phyloP scores from a whole-genome alignment of 2,329 filamentous ascomycete species.

The Aphanocladium album region DNA sequence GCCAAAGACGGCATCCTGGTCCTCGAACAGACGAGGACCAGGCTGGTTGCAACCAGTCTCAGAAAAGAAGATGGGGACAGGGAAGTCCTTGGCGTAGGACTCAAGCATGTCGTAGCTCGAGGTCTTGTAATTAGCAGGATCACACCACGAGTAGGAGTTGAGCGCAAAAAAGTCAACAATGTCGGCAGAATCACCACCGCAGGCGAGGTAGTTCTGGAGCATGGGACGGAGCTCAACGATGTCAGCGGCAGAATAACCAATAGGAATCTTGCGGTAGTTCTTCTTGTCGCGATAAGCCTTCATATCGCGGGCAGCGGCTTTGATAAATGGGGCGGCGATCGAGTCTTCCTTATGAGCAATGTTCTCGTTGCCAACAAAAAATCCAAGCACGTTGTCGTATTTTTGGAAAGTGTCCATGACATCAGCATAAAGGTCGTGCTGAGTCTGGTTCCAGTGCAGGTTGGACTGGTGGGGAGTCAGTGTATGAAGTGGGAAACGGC shows the following conservation, averaged over 20 bases:
- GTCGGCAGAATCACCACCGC: conserved; percentile 63
- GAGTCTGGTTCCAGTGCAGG: conserved; percentile 67
- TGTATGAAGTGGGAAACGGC: background rate
- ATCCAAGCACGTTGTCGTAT: conserved; percentile 76
- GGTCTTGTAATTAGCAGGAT: conserved; percentile 48
- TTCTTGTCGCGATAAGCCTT: conserved; percentile 74
- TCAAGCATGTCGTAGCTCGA: conserved; percentile 69
- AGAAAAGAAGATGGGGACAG: conserved; percentile 84
- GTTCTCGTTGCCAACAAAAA: conserved; percentile 87
- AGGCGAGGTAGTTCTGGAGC: conserved; percentile 70
- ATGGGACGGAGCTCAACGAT: conserved; percentile 63
- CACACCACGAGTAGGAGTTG: conserved; percentile 83
- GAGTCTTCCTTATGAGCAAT: conserved; percentile 59
- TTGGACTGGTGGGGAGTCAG: conserved; percentile 37
- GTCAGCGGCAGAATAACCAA: conserved; percentile 85
- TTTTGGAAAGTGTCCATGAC: conserved; percentile 73
- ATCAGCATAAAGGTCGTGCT: conserved; percentile 61
- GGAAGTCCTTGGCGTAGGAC: conserved; percentile 61
- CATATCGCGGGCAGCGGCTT: conserved; percentile 74
- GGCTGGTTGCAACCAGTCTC: conserved; percentile 78
- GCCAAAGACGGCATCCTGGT: conserved; percentile 75
- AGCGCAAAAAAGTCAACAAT: conserved; percentile 78
- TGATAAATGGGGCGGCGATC: conserved; percentile 71
- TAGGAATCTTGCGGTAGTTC: conserved; percentile 72
- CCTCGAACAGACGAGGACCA: conserved; percentile 57